phyloP scores from a whole-genome alignment of 169 alveolate species.

The Eimeria acervulina region DNA sequence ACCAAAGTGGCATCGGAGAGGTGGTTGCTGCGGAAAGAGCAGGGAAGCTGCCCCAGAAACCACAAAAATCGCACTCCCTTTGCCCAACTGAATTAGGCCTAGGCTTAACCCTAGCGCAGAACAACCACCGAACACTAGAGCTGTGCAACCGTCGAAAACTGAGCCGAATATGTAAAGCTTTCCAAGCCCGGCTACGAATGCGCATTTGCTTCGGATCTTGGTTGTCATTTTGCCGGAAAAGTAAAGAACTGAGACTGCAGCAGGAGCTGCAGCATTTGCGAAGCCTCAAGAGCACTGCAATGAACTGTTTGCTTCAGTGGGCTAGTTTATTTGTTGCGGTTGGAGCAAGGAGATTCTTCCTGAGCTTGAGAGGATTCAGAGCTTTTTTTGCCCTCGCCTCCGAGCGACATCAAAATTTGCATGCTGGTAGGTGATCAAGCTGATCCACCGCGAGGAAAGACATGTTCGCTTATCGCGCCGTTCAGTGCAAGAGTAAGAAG shows the following conservation, averaged over 20 bases:
- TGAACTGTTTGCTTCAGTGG: constrained; percentile 61
- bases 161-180: neutral
- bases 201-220: constrained; percentile 46
- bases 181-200: constrained; percentile 46
- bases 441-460: neutral
- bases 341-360: constrained; percentile 48
- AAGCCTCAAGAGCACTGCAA: constrained; percentile 13
- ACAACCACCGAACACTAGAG: no score
- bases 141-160: neutral
- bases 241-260: constrained; percentile 50
- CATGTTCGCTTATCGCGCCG: neutral
- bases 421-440: constrained; percentile 14
- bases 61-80: neutral
- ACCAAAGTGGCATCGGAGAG: neutral
- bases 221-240: constrained; percentile 62
- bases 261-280: constrained; percentile 46
- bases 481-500: neutral
- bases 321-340: constrained; percentile 32
- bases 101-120: neutral
- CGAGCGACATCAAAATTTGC: neutral
- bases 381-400: constrained; percentile 5
- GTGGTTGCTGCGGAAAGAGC: neutral
- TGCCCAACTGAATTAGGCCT: neutral
- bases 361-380: constrained; percentile 5
- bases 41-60: neutral